These are phyloP conservation scores for Eucalyptus marginata DNA, from an alignment of 345 rosid genomes.

Conservation along the genomic window DNA sequence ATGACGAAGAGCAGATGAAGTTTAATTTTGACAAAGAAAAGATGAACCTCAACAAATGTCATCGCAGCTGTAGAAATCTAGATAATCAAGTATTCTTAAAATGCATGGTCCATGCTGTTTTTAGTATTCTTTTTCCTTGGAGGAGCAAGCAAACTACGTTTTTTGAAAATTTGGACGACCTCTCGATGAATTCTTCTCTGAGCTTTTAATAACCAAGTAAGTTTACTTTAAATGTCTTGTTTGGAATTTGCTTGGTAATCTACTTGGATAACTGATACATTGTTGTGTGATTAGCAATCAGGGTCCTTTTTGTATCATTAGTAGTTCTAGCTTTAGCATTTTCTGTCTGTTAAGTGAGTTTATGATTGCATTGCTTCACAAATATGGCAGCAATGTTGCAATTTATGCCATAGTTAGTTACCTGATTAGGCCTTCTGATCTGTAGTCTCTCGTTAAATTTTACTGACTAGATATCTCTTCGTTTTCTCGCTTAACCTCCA, in stretches of 20 bases:
- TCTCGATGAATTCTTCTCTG: neutral
- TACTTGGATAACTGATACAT: neutral
- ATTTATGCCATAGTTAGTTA: neutral
- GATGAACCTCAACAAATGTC: neutral
- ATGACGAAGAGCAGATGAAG: neutral
- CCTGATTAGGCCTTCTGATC: neutral
- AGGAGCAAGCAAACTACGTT: neutral
- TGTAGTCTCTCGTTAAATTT: neutral
- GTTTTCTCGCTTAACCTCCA: too few species aligned
- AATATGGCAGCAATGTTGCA: neutral
- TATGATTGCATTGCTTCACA: neutral
- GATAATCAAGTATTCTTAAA: too few species aligned
- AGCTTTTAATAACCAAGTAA: neutral
- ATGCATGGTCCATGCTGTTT: neutral
- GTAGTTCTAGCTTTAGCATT: neutral
- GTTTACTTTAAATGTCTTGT: neutral
- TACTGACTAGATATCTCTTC: neutral
- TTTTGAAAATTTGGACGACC: neutral
- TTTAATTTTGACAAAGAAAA: neutral
- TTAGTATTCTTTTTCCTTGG: neutral
- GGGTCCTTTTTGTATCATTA: neutral
- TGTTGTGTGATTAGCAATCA: neutral
- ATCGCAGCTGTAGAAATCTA: conserved; percentile 5
- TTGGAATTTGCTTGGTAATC: neutral
- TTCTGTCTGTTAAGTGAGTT: neutral